Evolutionary conservation across 129 eudicot genomes (phyloP), one percentile per base, ranked within the genome.

Genomic region (Flaveria ramosissima): DNA sequence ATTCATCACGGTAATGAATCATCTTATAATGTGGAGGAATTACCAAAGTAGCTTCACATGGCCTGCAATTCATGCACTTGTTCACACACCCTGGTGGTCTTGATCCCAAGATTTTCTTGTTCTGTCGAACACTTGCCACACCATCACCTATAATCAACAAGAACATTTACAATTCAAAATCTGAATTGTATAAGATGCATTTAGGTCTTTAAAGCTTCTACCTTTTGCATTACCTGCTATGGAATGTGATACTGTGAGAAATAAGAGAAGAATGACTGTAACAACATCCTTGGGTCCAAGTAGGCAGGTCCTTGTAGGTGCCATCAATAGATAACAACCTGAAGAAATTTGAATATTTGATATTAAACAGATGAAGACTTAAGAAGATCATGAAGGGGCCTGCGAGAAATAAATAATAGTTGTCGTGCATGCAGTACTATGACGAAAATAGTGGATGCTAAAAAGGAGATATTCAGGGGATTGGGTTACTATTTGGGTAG

Each of bases 51-150:
- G 96, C 96, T 72, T 80, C 46, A 57, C 96, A 90, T 16, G 96
- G 96, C 71, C 84, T 76, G 78, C 96, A 90, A 36, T 76, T 88
- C 89, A 83, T 79, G 83, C 96, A 90, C 75, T 85, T 88, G 88
- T 88, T 84, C 70, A 82, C 77, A 71, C 96, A 90, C 70, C 82
- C 73, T 8, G 96, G 96, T 23, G 96, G 96, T 62, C 86, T 86
- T 71, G 96, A 90, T 46, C 96, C 96, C 76, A 90, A 30, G 3
- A 80, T 21, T 65, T 74, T 80, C 84, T 67, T 80, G 80, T 32
- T 74, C 57, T 74, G 43, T 20, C 48, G 23, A 47, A 73, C 47
- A 72, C 62, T 53, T 53, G 73, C 56, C 81, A 55, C 79, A 72
- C 71, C 65, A 70, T 66, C 75, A 47, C 60, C 43, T 26, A 20